These are phyloP conservation scores for Linanthus parryae DNA, from an alignment of 148 eudicot species.

Conservation along the genomic window DNA sequence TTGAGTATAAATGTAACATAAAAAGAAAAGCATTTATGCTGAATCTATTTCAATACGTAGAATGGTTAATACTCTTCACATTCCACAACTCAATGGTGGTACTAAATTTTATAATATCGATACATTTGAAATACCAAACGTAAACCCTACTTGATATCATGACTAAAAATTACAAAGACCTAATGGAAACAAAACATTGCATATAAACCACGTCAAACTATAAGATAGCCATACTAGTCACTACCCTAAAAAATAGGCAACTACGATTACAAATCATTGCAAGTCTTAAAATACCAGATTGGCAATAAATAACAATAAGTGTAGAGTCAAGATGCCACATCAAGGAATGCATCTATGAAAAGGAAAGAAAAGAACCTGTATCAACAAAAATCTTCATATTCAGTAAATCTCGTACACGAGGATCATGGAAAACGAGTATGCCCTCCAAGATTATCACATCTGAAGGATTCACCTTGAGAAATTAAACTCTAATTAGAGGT, in stretches of 20 bases:
- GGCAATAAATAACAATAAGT: too few species aligned
- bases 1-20: background rate
- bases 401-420: conserved; percentile 74
- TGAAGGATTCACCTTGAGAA: conserved; percentile 89
- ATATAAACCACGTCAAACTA: too few species aligned
- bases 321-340: too few species aligned
- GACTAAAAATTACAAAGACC: too few species aligned
- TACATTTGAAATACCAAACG: background rate
- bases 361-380: conserved; percentile 72
- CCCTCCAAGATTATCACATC: conserved; percentile 98
- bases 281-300: too few species aligned
- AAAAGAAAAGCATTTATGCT: background rate
- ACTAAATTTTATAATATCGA: too few species aligned
- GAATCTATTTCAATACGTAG: conserved; percentile 4
- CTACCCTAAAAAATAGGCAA: too few species aligned
- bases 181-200: too few species aligned
- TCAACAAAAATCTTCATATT: conserved; percentile 99
- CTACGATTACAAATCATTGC: too few species aligned
- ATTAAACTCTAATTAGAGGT: conserved; percentile 2
- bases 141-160: background rate
- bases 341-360: conserved; percentile 8
- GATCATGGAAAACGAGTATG: conserved; percentile 90
- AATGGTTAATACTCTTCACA: too few species aligned
- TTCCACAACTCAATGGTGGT: conserved; percentile 3
- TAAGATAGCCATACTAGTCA: too few species aligned